These are phyloP conservation scores for Phyllosticta citriasiana DNA, from an alignment of 2,329 filamentous ascomycete genomes.

Conservation along the genomic window DNA sequence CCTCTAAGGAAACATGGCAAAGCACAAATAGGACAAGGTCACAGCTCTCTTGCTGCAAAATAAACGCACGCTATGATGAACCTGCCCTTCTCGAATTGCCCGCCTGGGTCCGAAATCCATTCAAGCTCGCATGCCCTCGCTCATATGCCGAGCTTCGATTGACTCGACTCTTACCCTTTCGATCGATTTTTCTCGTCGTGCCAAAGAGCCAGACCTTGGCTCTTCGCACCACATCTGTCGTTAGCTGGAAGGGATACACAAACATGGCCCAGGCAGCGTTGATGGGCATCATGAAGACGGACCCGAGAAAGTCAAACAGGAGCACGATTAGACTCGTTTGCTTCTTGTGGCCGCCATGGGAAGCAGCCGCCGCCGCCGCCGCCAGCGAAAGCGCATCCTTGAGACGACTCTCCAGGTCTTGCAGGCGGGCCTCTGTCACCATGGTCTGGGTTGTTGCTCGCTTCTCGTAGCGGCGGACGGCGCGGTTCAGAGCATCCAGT, in stretches of 20 bases:
- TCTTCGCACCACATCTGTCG: neutral
- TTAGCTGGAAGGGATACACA: constrained; percentile 22
- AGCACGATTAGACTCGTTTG: constrained; percentile 22
- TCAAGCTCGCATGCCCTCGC: constrained; percentile 4
- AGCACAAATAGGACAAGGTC: neutral
- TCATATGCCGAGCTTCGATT: neutral
- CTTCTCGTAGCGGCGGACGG: constrained; percentile 86
- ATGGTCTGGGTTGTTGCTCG: constrained; percentile 64
- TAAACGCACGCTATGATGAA: neutral
- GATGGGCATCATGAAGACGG: constrained; percentile 15
- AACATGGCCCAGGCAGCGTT: constrained; percentile 20
- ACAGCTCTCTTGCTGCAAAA: neutral
- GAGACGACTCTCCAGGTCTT: constrained; percentile 59
- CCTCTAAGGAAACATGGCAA: neutral
- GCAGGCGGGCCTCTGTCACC: constrained; percentile 66
- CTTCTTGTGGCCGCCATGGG: constrained; percentile 21
- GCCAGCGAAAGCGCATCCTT: constrained; percentile 74
- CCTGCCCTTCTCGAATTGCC: neutral
- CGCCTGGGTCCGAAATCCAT: constrained; percentile 6
- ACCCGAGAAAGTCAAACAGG: constrained; percentile 20
- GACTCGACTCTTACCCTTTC: constrained; percentile 5
- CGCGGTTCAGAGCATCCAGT: constrained; percentile 77
- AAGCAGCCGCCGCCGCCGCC: constrained; percentile 52
- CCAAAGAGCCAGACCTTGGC: constrained; percentile 9
- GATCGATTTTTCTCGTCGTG: neutral